Evolutionary conservation across 1,284 basidiomycete species (phyloP).

Genomic region (Leccinum subspadiceum): DNA sequence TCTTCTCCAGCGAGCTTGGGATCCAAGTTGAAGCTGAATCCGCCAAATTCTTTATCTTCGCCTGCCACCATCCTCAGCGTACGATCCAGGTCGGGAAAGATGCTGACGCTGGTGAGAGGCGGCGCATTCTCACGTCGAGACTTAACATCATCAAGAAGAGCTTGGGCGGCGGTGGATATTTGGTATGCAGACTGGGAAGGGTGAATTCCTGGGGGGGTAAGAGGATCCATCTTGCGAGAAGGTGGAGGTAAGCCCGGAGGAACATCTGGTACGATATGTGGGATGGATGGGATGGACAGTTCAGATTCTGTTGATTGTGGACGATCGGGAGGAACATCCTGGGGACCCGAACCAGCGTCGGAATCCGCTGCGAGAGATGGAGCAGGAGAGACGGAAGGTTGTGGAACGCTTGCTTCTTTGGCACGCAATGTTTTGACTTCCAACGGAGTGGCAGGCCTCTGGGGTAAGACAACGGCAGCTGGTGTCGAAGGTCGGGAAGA

Average conservation of each 20-base stretch:
- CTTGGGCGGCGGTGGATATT: conserved; percentile 82
- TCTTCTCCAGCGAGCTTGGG: conserved; percentile 64
- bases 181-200: conserved; percentile 73
- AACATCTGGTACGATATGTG: conserved; percentile 47
- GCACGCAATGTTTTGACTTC: conserved; percentile 40
- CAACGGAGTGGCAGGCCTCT: conserved; percentile 47
- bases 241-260: conserved; percentile 62
- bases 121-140: conserved; percentile 65
- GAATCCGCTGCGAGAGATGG: conserved; percentile 45
- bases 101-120: conserved; percentile 51
- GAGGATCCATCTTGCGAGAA: conserved; percentile 48
- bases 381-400: conserved; percentile 48
- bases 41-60: conserved; percentile 53
- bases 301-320: conserved; percentile 43
- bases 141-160: conserved; percentile 80
- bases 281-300: conserved; percentile 40
- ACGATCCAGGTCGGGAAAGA: conserved; percentile 89
- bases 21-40: conserved; percentile 82
- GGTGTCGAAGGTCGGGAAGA: conserved; percentile 66
- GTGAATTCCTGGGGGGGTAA: conserved; percentile 54
- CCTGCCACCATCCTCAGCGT: conserved; percentile 68
- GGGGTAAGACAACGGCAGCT: conserved; percentile 37
- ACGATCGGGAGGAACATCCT: conserved; percentile 44
- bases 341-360: conserved; percentile 37
- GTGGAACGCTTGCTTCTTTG: conserved; percentile 39